A percentile compares a stretch with the other conserved stretches of the same genome.
phyloP scores from a whole-genome alignment of 2,329 filamentous ascomycete species.

The Phialocephala sp. region DNA sequence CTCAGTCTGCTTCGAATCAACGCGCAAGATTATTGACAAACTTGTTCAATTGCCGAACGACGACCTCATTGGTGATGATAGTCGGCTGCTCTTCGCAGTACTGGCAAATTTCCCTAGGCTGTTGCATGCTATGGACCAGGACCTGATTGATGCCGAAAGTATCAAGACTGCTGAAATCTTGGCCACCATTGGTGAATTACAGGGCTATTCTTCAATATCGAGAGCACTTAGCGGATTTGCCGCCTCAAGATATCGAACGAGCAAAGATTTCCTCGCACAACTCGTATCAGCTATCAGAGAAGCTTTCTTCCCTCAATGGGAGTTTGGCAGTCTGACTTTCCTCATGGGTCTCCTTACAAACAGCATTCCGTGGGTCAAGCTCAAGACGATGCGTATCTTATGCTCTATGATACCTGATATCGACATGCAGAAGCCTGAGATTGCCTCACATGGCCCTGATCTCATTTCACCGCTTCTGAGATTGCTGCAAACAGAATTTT shows the following conservation, averaged over 20 bases:
- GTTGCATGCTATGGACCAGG: slow-evolving; percentile 76
- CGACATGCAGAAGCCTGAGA: slow-evolving; percentile 90
- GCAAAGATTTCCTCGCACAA: slow-evolving; percentile 77
- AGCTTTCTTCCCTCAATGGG: slow-evolving; percentile 80
- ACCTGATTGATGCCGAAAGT: slow-evolving; percentile 59
- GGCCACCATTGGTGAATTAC: slow-evolving; percentile 72
- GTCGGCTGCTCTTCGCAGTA: slow-evolving; percentile 82
- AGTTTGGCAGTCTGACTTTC: slow-evolving; percentile 87
- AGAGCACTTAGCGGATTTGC: slow-evolving; percentile 74
- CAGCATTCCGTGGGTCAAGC: slow-evolving; percentile 84
- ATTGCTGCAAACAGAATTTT: slow-evolving; percentile 90
- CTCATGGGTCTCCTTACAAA: slow-evolving; percentile 92
- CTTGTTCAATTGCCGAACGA: slow-evolving; percentile 81
- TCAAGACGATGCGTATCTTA: slow-evolving; percentile 90
- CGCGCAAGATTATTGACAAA: slow-evolving; percentile 77
- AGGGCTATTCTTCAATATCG: slow-evolving; percentile 71
- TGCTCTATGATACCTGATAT: slow-evolving; percentile 85
- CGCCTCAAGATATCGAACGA: slow-evolving; percentile 66
- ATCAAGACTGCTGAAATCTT: slow-evolving; percentile 72
- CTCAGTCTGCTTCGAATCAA: slow-evolving; percentile 78
- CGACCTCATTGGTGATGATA: slow-evolving; percentile 80
- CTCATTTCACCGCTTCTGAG: slow-evolving; percentile 91
- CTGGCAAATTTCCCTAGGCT: slow-evolving; percentile 92
- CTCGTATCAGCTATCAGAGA: slow-evolving; percentile 76
- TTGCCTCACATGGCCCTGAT: slow-evolving; percentile 90